Percentiles rank a stretch among this genome's conserved stretches.
Conservation (phyloP, 1,284 basidiomycete species). For the Thecaphora thlaspeos region DNA sequence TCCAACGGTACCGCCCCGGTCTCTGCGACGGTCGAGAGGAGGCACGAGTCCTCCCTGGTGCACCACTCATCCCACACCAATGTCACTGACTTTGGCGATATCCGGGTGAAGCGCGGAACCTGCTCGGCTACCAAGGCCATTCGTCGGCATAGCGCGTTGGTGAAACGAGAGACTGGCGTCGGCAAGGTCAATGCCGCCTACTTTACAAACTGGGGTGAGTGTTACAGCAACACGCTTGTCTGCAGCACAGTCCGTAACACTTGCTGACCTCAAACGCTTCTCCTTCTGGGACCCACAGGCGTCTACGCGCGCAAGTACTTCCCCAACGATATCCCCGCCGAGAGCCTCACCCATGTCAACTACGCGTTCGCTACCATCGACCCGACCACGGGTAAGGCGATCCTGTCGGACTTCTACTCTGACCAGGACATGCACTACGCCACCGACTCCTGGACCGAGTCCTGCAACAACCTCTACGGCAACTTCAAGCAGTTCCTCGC, state of each 20-base stretch:
- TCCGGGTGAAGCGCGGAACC: not conserved
- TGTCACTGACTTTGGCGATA: not conserved
- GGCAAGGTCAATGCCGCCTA: not conserved
- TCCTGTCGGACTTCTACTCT: conserved; percentile 74
- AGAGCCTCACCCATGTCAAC: conserved; percentile 73
- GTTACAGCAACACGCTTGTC: no score
- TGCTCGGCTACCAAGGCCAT: not conserved
- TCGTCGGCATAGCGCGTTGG: no score
- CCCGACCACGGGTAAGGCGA: conserved; percentile 63
- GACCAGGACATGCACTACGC: conserved; percentile 66
- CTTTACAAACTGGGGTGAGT: not conserved
- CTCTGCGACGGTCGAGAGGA: not conserved
- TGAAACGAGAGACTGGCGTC: not conserved
- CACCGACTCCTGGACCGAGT: conserved; percentile 63
- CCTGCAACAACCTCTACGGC: conserved; percentile 76
- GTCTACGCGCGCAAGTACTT: conserved; percentile 84
- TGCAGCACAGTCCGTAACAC: no score
- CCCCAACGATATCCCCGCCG: conserved; percentile 67
- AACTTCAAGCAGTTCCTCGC: conserved; percentile 82
- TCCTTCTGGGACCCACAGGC: no score
- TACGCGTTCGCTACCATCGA: conserved; percentile 82
- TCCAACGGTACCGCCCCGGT: not conserved
- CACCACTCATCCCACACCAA: not conserved
- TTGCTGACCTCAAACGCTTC: no score
- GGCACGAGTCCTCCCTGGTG: not conserved